Base-by-base conservation (phyloP, 2,329 filamentous ascomycete genomes). In the Trichoderma endophyticum region DNA sequence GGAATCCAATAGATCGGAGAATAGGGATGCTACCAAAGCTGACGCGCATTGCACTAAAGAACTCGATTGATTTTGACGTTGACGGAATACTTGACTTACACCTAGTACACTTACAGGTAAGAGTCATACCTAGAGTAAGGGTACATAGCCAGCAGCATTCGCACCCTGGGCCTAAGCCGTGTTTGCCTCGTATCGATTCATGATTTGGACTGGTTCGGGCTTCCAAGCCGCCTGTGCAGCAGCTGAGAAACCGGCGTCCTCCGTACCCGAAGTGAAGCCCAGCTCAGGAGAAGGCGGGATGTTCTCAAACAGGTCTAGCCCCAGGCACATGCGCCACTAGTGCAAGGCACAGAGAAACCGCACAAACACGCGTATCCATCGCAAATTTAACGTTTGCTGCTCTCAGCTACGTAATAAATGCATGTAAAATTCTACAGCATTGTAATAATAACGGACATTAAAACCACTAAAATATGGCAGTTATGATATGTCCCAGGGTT, bases 301-400 rank as follows among this genome's bases (percentile, higher is more conserved):
- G 56, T 54, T 54, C 61, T 48, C 21, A 18, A 62, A 71, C 24
- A 9, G 34, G 70, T 51, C 39, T 71, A 71, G 70, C 60, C 36
- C 56, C 63, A 71, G 70, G 70, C 56, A 71, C 70, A 36, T 18
- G 36, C 28, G 62, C 63, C 57, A 48, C 70, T 71, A 71, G 66
- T 63, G 39, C 63, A 60, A 71, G 70, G 63, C 39, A 70, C 68
- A n/a, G 24, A 32, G 43, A 21, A 30, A 12, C 24, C 26, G 34
- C 32, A 43, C 36, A 34, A 60, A 60, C 28, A 28, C 57, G 57
- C 57, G 30, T 54, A 54, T 12, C 7, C n/a, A 8, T 59, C 18
- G 64, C 34, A 57, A 9, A 57, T 28, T 11, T 9, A 15, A 34
- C n/a, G 11, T 54, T 54, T 21, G 21, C 43, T 51, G 26, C 15